Base-by-base conservation (phyloP, 2,329 filamentous ascomycete genomes). In the Fusarium ambrosium region DNA sequence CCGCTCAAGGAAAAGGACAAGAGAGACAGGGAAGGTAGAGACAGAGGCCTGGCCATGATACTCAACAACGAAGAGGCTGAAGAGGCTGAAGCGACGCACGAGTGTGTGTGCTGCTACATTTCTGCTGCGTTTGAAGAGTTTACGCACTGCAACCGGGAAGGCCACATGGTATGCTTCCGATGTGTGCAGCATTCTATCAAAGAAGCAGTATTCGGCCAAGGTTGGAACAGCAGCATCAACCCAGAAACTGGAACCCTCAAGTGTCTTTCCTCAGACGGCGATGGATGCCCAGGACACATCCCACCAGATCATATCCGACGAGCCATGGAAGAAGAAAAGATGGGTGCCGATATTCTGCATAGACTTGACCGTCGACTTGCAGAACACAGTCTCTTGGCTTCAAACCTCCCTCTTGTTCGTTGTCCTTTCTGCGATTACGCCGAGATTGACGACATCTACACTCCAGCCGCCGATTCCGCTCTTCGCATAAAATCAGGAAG, bases 371-470 rank as follows among this genome's bases (percentile, higher is more conserved):
- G 94, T 75, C 92, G 95, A 34, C 87, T 97, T 27, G 92, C 93
- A 4, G 92, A 93, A 68, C 94, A 97, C 77, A 91, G 88, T 22
- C 88, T 99, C 2, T 84, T 93, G 29, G 92, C 93, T 66, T 94
- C 93, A 27, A 89, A 91, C 24, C 84, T 98, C 8, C 92, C 93
- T 4, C 89, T 98, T 2, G 88, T 97, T 58, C 92, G 92, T 43
- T 98, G 97, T 79, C 95, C 95, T 0, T 98, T 97, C 80, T 99
- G 96, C 86, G 89, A 88, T 75, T 99, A 98, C 80, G 95, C 95
- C 36, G 97, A 98, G 85, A 88, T 95, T 29, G 95, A 98, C 82
- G 92, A 94, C 66, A 85, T 93, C 20, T 94, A 94, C 80, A 86
- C 92, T 24, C 91, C 91, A 13, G 83, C 83, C 55, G 83, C 84